Base-by-base conservation (phyloP, 352 stramenopile genomes). In the Pythium aphanidermatum region DNA sequence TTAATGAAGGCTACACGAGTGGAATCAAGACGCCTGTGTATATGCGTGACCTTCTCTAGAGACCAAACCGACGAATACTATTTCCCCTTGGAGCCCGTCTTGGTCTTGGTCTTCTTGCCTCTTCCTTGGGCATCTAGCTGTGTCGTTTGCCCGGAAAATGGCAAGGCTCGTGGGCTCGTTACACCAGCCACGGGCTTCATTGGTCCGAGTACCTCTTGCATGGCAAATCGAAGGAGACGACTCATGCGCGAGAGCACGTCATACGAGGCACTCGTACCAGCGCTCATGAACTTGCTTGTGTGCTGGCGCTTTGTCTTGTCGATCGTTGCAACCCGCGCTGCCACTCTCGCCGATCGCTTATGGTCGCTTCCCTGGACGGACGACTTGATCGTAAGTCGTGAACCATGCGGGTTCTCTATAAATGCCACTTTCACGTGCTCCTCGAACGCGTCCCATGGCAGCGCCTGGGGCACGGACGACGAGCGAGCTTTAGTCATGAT, bases 1-100 rank as follows among this genome's bases (percentile, higher is more conserved):
- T 89, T 47, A 92, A 96, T 41, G 82, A 96, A 68, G 86, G 86
- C 30, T 94, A 91, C 63, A 95, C 81, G 21, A 86, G 83, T 56
- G 85, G 84, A 54, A 94, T 96, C 46, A 92, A 92, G 61, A 89
- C 83, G 50, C 59, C 72, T 17, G 86, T 96, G 44, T 83, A 79
- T 58, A 73, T 96, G 55, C 68, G 75, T 41, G 86, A 96, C 58
- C 82, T 95, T 43, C 60, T 95, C 64, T 81, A 58, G 69, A 31
- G 12, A 41, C 31, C 29, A 24, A 41, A 19, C 14, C 13, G 13
- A 32, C 25, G 35, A 16, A 45, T 13, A 42, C 23, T 16, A 20
- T 48, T 23, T 27, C 34, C 5, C 25, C 20, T 19, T 39, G n/a
- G n/a, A n/a, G n/a, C 55, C 47, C 26, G 58, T 63, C 52, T 77